A percentile compares a stretch with the other conserved stretches of the same genome.
Conservation (phyloP, 306 rosid species). For the Urtica urens region DNA sequence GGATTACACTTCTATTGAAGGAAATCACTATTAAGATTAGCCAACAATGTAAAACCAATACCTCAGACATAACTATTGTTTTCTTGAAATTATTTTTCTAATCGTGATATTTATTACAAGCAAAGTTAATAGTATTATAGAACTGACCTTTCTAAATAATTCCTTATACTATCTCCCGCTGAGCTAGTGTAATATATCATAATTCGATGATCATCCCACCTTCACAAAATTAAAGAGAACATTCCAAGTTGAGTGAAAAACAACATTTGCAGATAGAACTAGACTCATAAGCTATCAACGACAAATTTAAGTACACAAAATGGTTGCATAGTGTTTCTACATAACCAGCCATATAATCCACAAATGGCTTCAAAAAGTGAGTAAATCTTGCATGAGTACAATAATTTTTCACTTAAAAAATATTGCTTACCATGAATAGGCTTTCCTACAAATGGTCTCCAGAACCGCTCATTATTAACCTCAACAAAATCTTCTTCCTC, state of each 20-base stretch:
- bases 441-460: conserved; percentile 98
- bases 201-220: conserved; percentile 93
- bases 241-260: conserved; percentile 23
- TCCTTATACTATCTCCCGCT: conserved; percentile 98
- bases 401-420: conserved; percentile 14
- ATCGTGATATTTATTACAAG: no score
- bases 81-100: no score
- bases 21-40: neutral
- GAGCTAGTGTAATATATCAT: conserved; percentile 99
- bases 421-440: conserved; percentile 82
- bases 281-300: conserved; percentile 8
- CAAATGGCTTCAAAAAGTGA: conserved; percentile 11
- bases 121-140: conserved; percentile 18
- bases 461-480: conserved; percentile 73
- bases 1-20: neutral
- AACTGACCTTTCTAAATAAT: conserved; percentile 89
- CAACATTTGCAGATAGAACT: conserved; percentile 12
- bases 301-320: conserved; percentile 7
- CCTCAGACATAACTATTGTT: no score
- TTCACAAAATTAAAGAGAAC: conserved; percentile 36
- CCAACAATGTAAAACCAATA: no score
- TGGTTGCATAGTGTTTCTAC: conserved; percentile 2
- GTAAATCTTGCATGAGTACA: conserved; percentile 14
- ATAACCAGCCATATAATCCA: conserved; percentile 6
- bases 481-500: conserved; percentile 99